Conservation (phyloP, 129 eudicot genomes). For the Flaveria bidentis region DNA sequence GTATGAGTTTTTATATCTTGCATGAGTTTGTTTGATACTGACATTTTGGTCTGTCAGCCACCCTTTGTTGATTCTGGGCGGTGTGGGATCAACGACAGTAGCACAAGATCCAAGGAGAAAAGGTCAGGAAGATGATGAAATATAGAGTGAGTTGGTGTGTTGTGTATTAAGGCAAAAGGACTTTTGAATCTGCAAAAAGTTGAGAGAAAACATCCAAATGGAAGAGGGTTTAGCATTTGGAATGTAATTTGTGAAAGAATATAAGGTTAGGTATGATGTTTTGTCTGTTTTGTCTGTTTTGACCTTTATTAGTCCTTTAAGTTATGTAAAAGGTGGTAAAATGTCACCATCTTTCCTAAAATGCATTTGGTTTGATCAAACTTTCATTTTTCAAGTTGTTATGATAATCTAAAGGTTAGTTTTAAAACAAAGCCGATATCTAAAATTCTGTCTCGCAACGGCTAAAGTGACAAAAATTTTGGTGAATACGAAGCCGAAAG, state of each 20-base stretch:
- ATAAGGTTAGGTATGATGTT: slow-evolving; percentile 43
- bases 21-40: slow-evolving; percentile 25
- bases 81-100: slow-evolving; percentile 39
- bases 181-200: slow-evolving; percentile 38
- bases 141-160: slow-evolving; percentile 35
- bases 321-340: slow-evolving; percentile 20
- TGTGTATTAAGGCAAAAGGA: slow-evolving; percentile 43
- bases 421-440: neutral
- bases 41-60: slow-evolving; percentile 30
- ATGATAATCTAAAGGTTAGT: slow-evolving; percentile 16
- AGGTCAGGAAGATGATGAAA: slow-evolving; percentile 28
- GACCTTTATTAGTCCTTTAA: slow-evolving; percentile 11
- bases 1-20: slow-evolving; percentile 35
- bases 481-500: slow-evolving; percentile 36
- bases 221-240: slow-evolving; percentile 46
- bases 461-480: slow-evolving; percentile 31
- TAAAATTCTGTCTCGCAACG: slow-evolving; percentile 1
- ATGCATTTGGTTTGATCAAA: neutral
- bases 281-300: slow-evolving; percentile 35
- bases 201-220: slow-evolving; percentile 41
- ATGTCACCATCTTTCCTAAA: slow-evolving; percentile 17
- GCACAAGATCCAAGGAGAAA: slow-evolving; percentile 46
- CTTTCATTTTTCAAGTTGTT: neutral
- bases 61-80: slow-evolving; percentile 36
- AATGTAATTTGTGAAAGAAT: slow-evolving; percentile 42